Evolutionary conservation across 2,329 filamentous ascomycete species (phyloP).

Genomic region (Parasarocladium wereldwijsianum): DNA sequence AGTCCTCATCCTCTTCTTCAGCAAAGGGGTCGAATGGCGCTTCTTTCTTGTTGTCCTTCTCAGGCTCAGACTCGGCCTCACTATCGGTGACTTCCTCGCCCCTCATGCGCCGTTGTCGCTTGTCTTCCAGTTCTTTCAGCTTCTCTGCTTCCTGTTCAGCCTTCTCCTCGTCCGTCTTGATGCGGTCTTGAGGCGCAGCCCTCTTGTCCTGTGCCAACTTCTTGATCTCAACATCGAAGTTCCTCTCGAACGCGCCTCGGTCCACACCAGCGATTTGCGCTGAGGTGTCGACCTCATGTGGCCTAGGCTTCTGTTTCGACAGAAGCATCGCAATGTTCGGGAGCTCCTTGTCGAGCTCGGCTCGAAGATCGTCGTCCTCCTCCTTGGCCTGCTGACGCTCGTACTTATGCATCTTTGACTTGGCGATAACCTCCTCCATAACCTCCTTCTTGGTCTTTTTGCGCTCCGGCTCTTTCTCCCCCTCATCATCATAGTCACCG

Average conservation of each 20-base stretch:
- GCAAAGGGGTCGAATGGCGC: constrained; percentile 9
- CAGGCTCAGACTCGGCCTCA: constrained; percentile 36
- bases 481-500: constrained; percentile 30
- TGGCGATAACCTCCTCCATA: constrained; percentile 95
- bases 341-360: constrained; percentile 73
- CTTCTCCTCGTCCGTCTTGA: constrained; percentile 82
- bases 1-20: constrained; percentile 38
- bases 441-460: constrained; percentile 96
- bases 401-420: constrained; percentile 90
- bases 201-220: constrained; percentile 73
- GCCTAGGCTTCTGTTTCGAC: constrained; percentile 22
- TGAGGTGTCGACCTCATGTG: constrained; percentile 1
- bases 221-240: constrained; percentile 75
- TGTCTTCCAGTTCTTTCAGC: constrained; percentile 69
- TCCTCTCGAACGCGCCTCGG: constrained; percentile 58
- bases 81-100: constrained; percentile 60
- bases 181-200: constrained; percentile 72
- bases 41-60: constrained; percentile 17
- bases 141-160: constrained; percentile 62
- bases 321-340: constrained; percentile 62
- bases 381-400: constrained; percentile 88
- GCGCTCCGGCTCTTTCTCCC: constrained; percentile 45
- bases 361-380: constrained; percentile 76
- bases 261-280: constrained; percentile 36
- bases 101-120: constrained; percentile 72